A percentile compares a stretch with the other conserved stretches of the same genome.
These are phyloP conservation scores for Withania somnifera DNA, from an alignment of 305 asterid genomes.

Conservation along the genomic window DNA sequence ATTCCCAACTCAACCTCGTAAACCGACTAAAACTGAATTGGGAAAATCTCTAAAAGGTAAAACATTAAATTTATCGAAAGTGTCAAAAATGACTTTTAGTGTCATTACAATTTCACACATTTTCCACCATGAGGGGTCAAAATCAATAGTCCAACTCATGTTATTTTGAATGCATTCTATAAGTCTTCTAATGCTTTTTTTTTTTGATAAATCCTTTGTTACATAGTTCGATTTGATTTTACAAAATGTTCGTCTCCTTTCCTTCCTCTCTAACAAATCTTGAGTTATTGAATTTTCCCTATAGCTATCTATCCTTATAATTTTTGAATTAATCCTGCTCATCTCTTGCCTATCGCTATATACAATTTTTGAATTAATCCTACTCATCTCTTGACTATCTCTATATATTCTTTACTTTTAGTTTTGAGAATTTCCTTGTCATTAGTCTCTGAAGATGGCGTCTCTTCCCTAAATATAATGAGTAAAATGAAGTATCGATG, in stretches of 20 bases:
- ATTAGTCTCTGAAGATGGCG: constrained; percentile 1
- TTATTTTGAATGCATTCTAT: constrained; percentile 5
- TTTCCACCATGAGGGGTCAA: constrained; percentile 22
- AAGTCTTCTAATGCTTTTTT: neutral
- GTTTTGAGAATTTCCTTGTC: constrained; percentile 9
- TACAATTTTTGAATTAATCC: constrained; percentile 13
- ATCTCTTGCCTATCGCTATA: too few relatives aligned
- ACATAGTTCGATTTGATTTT: constrained; percentile 21
- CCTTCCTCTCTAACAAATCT: constrained; percentile 10
- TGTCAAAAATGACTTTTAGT: too few relatives aligned
- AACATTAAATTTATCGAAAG: too few relatives aligned
- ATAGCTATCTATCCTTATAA: constrained; percentile 6
- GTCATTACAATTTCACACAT: constrained; percentile 17
- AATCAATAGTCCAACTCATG: constrained; percentile 2
- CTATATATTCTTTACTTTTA: neutral
- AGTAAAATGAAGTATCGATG: constrained; percentile 8
- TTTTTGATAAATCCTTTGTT: neutral
- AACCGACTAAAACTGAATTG: too few relatives aligned
- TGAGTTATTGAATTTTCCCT: neutral
- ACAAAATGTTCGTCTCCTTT: neutral
- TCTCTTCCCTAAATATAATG: constrained; percentile 5
- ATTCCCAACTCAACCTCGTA: too few relatives aligned
- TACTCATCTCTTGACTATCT: constrained; percentile 14
- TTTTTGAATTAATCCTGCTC: too few relatives aligned
- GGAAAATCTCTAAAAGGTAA: too few relatives aligned